phyloP scores from a whole-genome alignment of 345 rosid species.

The Diplotaxis tenuifolia region DNA sequence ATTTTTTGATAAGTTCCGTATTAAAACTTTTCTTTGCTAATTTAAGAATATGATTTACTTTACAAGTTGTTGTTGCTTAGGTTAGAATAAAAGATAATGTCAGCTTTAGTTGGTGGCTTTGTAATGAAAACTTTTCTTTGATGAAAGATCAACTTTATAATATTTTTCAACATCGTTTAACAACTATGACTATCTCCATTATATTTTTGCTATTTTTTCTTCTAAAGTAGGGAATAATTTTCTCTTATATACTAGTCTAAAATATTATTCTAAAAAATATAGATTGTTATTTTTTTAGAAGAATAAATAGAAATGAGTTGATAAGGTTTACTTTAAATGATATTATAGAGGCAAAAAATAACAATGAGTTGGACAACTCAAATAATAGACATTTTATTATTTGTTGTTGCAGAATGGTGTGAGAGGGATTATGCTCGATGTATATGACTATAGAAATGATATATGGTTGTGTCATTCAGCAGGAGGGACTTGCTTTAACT shows the following conservation, averaged over 20 bases:
- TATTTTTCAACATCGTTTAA: constrained; percentile 24
- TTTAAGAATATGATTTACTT: background rate
- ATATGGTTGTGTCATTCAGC: constrained; percentile 92
- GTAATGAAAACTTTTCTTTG: background rate
- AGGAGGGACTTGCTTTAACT: constrained; percentile 61
- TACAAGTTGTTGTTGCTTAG: constrained; percentile 16
- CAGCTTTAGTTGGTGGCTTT: constrained; percentile 34
- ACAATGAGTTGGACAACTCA: background rate
- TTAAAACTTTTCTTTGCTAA: background rate
- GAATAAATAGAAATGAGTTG: background rate
- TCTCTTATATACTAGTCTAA: background rate
- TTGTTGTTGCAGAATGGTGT: constrained; percentile 71
- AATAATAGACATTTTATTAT: background rate
- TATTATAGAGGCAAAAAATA: background rate
- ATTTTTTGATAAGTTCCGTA: background rate
- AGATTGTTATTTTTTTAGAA: too few species aligned
- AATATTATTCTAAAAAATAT: too few species aligned
- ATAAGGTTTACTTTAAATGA: too few species aligned
- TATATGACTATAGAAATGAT: constrained; percentile 76
- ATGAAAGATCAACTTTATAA: background rate
- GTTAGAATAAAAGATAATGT: constrained; percentile 29
- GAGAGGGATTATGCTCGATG: constrained; percentile 90
- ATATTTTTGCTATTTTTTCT: background rate
- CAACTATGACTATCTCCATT: background rate
- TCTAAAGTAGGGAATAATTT: background rate